Evolutionary conservation across 768 basidiomycete species (phyloP).

Genomic region (Kwoniella newhampshirensis): DNA sequence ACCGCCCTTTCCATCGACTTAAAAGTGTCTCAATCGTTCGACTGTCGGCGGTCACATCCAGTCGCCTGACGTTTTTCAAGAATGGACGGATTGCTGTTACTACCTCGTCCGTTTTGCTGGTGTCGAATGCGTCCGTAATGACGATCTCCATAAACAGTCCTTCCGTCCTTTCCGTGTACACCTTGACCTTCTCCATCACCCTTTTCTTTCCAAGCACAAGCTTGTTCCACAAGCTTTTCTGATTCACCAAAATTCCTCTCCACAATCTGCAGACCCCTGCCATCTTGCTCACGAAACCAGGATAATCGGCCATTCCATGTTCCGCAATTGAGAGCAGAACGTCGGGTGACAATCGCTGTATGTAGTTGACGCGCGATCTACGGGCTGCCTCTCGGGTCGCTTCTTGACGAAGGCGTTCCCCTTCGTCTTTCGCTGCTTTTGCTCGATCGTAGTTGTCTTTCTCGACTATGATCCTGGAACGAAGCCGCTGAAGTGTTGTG

Average conservation of each 20-base stretch:
- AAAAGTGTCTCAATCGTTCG: no score
- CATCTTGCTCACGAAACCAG: constrained; percentile 12
- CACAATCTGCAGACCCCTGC: constrained; percentile 16
- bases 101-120: background rate
- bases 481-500: background rate
- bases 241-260: constrained; percentile 13
- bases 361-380: constrained; percentile 12
- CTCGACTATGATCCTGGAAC: background rate
- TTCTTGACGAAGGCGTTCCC: background rate
- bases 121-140: background rate
- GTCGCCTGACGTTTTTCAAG: no score
- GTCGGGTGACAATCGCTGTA: constrained; percentile 14
- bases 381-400: background rate
- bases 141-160: constrained; percentile 6
- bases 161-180: constrained; percentile 2
- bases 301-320: constrained; percentile 6
- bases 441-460: no score
- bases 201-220: constrained; percentile 16
- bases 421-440: constrained; percentile 3
- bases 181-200: constrained; percentile 2
- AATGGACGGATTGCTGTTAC: no score
- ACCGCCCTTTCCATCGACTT: no score
- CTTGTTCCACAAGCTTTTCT: constrained; percentile 14
- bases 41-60: no score
- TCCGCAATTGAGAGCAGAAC: constrained; percentile 21